Base-by-base conservation (phyloP, 2,329 filamentous ascomycete genomes). In the Curvularia hawaiiensis region DNA sequence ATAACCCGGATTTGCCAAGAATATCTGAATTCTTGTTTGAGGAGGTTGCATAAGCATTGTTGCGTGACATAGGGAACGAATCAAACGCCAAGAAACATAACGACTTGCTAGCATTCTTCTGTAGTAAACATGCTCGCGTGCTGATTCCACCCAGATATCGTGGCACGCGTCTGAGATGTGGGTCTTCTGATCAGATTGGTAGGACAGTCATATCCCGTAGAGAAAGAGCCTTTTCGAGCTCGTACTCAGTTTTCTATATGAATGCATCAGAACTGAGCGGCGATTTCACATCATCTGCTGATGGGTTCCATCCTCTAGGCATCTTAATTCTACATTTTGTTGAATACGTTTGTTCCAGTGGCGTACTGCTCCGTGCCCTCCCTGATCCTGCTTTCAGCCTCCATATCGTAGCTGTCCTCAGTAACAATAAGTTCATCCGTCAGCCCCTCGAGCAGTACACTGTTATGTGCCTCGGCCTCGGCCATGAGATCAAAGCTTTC, bases 401-500 rank as follows among this genome's bases (percentile, higher is more conserved):
- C 60, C 14, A n/a, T 39, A 10, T 48, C 33, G 52, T 50, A 50
- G 3, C 48, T 56, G 0, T 62, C 61, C 24, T 59, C 53, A 1
- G 48, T 59, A 3, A 59, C 46, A 26, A 55, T 44, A 2, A 58
- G 24, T 12, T 59, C 56, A 41, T 59, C 56, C 7, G 53, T 45
- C 31, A 59, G 41, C 22, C 70, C 67, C 51, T 75, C 73, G 4
- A 75, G 50, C 8, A 77, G 18, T 3, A 75, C 59, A 20, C 69
- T 73, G 12, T 65, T 63, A 60, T 80, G 78, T 0, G 77, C 77
- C 63, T 81, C 79, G 0, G 78, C 75, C 4, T 76, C 77, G 20
- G 77, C 77, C 75, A 82, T 75, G 60, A 80, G 64, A 59, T 81
- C 79, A 47, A 80, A 82, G 59, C 78, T 80, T 44, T 69, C 68